phyloP scores from a whole-genome alignment of 2,329 filamentous ascomycete species.

The Aspergillus quadrilineatus region DNA sequence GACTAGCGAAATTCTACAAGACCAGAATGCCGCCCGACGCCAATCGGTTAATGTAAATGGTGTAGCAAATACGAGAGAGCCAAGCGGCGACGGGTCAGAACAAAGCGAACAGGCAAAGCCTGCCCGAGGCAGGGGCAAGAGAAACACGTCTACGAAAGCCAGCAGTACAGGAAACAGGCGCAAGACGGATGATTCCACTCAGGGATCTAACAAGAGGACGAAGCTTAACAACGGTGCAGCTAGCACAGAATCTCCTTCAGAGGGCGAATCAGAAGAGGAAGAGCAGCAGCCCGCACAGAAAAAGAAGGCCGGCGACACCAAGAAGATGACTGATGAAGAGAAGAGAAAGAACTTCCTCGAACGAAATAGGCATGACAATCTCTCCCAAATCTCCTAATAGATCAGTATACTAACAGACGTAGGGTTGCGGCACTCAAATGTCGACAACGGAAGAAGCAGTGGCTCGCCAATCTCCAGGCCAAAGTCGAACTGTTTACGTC shows the following conservation, averaged over 20 bases:
- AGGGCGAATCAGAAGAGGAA: conserved; percentile 55
- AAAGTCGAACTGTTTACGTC: conserved; percentile 92
- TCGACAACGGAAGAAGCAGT: conserved; percentile 97
- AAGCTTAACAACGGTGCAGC: conserved; percentile 57
- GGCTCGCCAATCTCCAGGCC: conserved; percentile 88
- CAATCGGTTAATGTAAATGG: conserved; percentile 44
- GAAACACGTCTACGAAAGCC: conserved; percentile 52
- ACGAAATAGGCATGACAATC: conserved; percentile 73
- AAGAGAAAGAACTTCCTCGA: conserved; percentile 98
- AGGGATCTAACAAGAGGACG: conserved; percentile 70
- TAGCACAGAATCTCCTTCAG: conserved; percentile 40
- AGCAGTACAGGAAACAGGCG: conserved; percentile 64
- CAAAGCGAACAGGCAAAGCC: conserved; percentile 67
- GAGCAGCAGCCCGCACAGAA: conserved; percentile 39
- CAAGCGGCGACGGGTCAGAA: conserved; percentile 69
- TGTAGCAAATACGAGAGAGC: conserved; percentile 62
- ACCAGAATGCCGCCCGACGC: conserved; percentile 40
- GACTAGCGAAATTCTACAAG: conserved; percentile 54
- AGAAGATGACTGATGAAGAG: conserved; percentile 98
- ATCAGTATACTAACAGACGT: neutral
- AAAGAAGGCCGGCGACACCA: conserved; percentile 55
- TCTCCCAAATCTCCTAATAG: too few relatives aligned
- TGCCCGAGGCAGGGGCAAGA: conserved; percentile 68
- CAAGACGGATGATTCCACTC: conserved; percentile 73
- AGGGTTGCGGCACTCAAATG: conserved; percentile 97